A percentile compares a stretch with the other conserved stretches of the same genome.
phyloP scores from a whole-genome alignment of 768 basidiomycete genomes.

The Leucogyrophana mollusca region DNA sequence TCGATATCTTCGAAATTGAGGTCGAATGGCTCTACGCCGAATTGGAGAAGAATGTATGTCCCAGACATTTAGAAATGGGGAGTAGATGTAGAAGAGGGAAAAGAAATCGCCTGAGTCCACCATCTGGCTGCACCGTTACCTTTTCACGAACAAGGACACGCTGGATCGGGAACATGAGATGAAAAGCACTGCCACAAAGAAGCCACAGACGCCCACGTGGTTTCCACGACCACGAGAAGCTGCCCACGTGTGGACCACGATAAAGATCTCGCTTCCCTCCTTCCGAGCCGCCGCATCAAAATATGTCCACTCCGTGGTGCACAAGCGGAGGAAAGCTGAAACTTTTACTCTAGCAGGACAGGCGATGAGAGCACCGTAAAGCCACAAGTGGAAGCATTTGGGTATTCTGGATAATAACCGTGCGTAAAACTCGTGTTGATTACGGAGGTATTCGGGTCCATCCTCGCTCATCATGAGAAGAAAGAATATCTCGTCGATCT shows the following conservation, averaged over 20 bases:
- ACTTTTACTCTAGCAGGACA: background rate
- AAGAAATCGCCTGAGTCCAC: slow-evolving; percentile 9
- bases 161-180: slow-evolving; percentile 38
- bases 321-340: background rate
- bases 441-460: slow-evolving; percentile 2
- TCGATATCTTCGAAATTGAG: slow-evolving; percentile 64
- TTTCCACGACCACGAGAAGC: slow-evolving; percentile 13
- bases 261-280: no score
- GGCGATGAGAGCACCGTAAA: background rate
- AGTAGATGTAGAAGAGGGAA: slow-evolving; percentile 18
- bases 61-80: slow-evolving; percentile 30
- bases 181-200: slow-evolving; percentile 26
- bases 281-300: no score
- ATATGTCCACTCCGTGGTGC: no score
- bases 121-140: slow-evolving; percentile 18
- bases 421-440: slow-evolving; percentile 8
- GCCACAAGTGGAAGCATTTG: no score
- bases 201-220: slow-evolving; percentile 26
- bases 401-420: slow-evolving; percentile 3
- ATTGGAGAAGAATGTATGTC: slow-evolving; percentile 58
- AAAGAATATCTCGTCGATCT: background rate
- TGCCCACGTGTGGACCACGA: slow-evolving; percentile 33
- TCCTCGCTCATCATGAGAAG: background rate
- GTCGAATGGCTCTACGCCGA: slow-evolving; percentile 60
- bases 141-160: slow-evolving; percentile 39